Evolutionary conservation across 1,139 yeast species (phyloP).

Genomic region (Pichia sp.): DNA sequence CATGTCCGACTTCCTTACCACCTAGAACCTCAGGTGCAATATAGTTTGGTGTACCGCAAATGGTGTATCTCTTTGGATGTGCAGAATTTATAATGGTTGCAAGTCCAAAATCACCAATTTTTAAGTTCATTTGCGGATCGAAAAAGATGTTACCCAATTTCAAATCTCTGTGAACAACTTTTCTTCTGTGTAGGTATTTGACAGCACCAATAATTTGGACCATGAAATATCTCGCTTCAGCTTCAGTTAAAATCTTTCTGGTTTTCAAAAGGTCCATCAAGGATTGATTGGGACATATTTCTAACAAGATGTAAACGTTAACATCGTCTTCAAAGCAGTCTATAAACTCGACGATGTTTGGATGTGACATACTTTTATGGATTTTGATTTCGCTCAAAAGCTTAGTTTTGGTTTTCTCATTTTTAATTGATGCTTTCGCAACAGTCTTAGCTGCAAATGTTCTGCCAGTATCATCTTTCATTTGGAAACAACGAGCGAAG

Average conservation of each 20-base stretch:
- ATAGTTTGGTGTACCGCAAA: conserved; percentile 97
- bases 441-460: conserved; percentile 96
- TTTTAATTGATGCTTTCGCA: conserved; percentile 89
- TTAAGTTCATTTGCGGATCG: conserved; percentile 86
- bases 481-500: conserved; percentile 97
- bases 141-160: conserved; percentile 92
- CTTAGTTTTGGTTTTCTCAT: conserved; percentile 87
- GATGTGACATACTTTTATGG: conserved; percentile 85
- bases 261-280: conserved; percentile 86
- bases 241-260: conserved; percentile 78
- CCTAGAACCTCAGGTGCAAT: conserved; percentile 96
- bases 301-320: conserved; percentile 87
- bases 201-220: conserved; percentile 94
- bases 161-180: conserved; percentile 94
- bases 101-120: conserved; percentile 94
- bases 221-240: conserved; percentile 87
- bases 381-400: conserved; percentile 89
- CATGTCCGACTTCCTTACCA: conserved; percentile 84
- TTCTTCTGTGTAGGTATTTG: conserved; percentile 82
- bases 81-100: conserved; percentile 74
- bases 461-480: conserved; percentile 79
- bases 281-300: conserved; percentile 91
- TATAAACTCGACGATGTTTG: conserved; percentile 83
- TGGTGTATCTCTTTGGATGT: conserved; percentile 78
- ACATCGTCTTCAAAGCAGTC: conserved; percentile 95